These are phyloP conservation scores for Phoenix roebelenii DNA, from an alignment of 176 grass and related monocot genomes.

Conservation along the genomic window DNA sequence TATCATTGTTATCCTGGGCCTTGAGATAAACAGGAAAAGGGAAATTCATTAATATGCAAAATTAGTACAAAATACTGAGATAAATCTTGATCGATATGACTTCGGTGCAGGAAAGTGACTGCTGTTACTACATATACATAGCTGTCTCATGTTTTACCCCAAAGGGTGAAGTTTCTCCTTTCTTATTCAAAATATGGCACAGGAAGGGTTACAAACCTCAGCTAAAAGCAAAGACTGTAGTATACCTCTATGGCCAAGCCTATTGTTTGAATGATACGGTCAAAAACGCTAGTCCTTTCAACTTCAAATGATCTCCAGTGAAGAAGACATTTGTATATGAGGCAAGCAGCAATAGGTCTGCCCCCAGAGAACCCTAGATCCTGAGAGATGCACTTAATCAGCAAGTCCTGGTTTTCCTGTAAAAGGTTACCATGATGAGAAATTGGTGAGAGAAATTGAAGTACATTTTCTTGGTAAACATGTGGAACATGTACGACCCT, in stretches of 20 bases:
- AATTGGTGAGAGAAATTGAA: background rate
- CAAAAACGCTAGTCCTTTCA: slow-evolving; percentile 23
- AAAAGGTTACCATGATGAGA: slow-evolving; percentile 19
- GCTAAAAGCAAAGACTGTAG: background rate
- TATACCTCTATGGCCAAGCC: slow-evolving; percentile 20
- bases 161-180: too few species aligned
- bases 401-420: slow-evolving; percentile 20
- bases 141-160: too few species aligned
- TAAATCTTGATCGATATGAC: too few species aligned
- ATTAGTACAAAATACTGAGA: too few species aligned
- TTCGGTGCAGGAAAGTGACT: too few species aligned
- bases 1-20: slow-evolving; percentile 12
- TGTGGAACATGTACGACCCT: too few species aligned
- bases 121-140: too few species aligned
- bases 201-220: too few species aligned
- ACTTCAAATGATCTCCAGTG: slow-evolving; percentile 30
- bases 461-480: too few species aligned
- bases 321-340: slow-evolving; percentile 27
- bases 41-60: slow-evolving; percentile 14
- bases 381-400: slow-evolving; percentile 18
- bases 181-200: too few species aligned
- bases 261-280: slow-evolving; percentile 24
- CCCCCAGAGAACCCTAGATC: slow-evolving; percentile 11
- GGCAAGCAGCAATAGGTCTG: slow-evolving; percentile 24
- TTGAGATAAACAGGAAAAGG: slow-evolving; percentile 7